Evolutionary conservation across 805 yeast species (phyloP).

Genomic region (Candida quercuum): DNA sequence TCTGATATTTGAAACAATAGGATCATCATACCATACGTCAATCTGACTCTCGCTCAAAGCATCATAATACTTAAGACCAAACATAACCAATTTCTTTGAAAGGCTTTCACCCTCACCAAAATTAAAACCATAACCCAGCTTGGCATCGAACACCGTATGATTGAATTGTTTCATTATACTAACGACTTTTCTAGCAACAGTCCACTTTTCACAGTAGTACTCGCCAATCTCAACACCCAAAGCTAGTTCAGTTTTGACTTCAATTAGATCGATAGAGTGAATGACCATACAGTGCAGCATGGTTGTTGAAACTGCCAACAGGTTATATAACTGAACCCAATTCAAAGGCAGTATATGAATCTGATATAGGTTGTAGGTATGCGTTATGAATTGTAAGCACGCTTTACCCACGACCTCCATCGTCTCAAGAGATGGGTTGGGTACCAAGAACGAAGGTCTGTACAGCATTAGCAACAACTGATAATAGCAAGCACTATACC

Average conservation of each 20-base stretch:
- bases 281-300: constrained; percentile 41
- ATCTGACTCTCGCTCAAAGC: constrained; percentile 38
- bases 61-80: constrained; percentile 40
- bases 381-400: constrained; percentile 38
- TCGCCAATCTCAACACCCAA: constrained; percentile 40
- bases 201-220: constrained; percentile 43
- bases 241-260: constrained; percentile 40
- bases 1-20: constrained; percentile 2
- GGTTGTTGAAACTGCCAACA: constrained; percentile 42
- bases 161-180: constrained; percentile 39
- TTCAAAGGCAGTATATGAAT: constrained; percentile 40
- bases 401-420: constrained; percentile 35
- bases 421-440: constrained; percentile 36
- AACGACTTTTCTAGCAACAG: constrained; percentile 38
- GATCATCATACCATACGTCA: constrained; percentile 27
- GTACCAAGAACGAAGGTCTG: constrained; percentile 41
- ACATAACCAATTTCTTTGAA: constrained; percentile 36
- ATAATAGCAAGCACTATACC: constrained; percentile 38
- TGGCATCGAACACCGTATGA: constrained; percentile 29
- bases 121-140: constrained; percentile 35
- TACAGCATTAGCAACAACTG: constrained; percentile 39
- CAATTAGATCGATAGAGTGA: constrained; percentile 40
- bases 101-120: constrained; percentile 33
- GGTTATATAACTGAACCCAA: constrained; percentile 44
- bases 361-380: constrained; percentile 37